These are phyloP conservation scores for Phoma sp. DNA, from an alignment of 2,329 filamentous ascomycete genomes.

Conservation along the genomic window DNA sequence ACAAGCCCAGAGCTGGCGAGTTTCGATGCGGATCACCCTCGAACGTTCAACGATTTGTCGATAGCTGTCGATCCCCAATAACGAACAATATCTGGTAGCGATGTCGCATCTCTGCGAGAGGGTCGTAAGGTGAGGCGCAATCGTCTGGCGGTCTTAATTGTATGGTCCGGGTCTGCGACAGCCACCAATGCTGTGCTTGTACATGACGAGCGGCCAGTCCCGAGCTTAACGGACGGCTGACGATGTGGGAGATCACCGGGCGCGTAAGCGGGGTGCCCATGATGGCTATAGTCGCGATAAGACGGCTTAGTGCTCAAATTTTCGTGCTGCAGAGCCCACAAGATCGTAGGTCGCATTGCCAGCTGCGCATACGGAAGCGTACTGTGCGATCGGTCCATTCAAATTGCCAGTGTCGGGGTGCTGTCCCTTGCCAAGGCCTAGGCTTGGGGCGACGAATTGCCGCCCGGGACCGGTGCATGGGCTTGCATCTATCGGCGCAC, in stretches of 20 bases:
- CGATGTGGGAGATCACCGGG: constrained; percentile 47
- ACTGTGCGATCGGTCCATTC: constrained; percentile 20
- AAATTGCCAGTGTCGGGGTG: constrained; percentile 24
- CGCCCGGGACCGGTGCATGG: constrained; percentile 47
- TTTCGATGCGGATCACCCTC: neutral
- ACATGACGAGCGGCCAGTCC: constrained; percentile 44
- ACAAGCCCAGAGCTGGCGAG: neutral
- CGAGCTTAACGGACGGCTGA: constrained; percentile 40
- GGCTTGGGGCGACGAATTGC: constrained; percentile 46
- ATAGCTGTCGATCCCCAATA: neutral
- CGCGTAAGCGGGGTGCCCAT: constrained; percentile 44
- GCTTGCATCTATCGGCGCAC: constrained; percentile 44
- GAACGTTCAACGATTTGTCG: neutral
- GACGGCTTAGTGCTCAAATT: constrained; percentile 23
- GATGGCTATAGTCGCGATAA: constrained; percentile 36
- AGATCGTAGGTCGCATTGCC: constrained; percentile 13
- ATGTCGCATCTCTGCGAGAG: constrained; percentile 30
- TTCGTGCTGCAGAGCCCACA: constrained; percentile 21
- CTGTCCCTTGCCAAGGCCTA: constrained; percentile 36
- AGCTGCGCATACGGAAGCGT: constrained; percentile 12
- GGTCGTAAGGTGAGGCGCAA: constrained; percentile 38
- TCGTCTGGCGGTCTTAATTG: constrained; percentile 25
- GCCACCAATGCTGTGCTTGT: constrained; percentile 36
- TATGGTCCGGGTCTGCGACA: constrained; percentile 26
- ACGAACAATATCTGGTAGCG: constrained; percentile 20